Evolutionary conservation across 306 rosid species (phyloP), one percentile per base, ranked within the genome.

Genomic region (Fragaria nilgerrensis): DNA sequence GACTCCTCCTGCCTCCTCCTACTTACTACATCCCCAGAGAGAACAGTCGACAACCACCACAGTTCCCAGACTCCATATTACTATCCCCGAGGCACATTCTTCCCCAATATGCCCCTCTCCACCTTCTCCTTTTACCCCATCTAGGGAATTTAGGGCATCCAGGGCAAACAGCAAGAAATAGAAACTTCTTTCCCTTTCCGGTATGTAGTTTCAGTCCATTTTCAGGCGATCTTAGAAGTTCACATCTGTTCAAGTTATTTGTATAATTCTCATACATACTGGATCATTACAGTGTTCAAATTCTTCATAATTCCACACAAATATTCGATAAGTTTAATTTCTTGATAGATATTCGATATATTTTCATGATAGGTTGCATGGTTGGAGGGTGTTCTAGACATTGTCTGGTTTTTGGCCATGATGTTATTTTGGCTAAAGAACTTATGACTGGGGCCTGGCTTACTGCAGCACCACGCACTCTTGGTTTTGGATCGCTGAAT

Each of bases 391-490:
- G 48, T 62, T 62, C 9, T 34, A 20, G 62, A 19, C 48, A 47
- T 75, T 29, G 9, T 4, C 13, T 19, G 16, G 22, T 19, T 37
- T 37, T 9, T 29, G 25, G 23, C 45, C 6, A 17, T 19, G 69
- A 16, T 9, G 0, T 7, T 72, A 9, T 74, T 27, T 22, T n/a
- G 45, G 70, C 56, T 9, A 27, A 44, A 9, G 59, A 45, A 45
- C 63, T 61, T 49, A 44, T 44, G 45, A 27, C 20, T 17, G 78
- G 62, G 53, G n/a, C 77, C n/a, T 61, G 61, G 61, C 69, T 2
- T 55, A 19, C 61, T 73, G 71, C 47, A 19, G 16, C 34, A 27
- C 9, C 78, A 75, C 59, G 52, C 39, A 23, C 27, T 14, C 61
- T 22, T 9, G 20, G 41, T 41, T 58, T 74, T 10, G 39, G 56